Percentiles rank a stretch among this genome's conserved stretches.
These are phyloP conservation scores for Trichoderma erinaceum DNA, from an alignment of 495 filamentous ascomycete genomes.

Conservation along the genomic window DNA sequence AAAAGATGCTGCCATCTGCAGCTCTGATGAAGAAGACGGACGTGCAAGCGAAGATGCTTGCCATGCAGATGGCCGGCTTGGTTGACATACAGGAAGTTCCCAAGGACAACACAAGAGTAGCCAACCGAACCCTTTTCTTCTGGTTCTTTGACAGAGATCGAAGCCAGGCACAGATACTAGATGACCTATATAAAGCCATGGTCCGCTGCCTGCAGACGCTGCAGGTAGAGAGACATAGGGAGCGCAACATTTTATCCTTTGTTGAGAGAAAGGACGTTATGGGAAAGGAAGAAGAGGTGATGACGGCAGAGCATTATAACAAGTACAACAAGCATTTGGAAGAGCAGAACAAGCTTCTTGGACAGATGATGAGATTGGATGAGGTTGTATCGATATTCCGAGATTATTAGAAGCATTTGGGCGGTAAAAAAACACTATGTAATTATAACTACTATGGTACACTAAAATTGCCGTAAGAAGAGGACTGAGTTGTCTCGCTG, in stretches of 20 bases:
- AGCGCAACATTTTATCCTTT: slow-evolving; percentile 63
- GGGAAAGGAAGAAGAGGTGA: slow-evolving; percentile 69
- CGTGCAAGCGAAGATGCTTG: slow-evolving; percentile 69
- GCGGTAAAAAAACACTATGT: not conserved
- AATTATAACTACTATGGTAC: not conserved
- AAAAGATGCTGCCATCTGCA: slow-evolving; percentile 70
- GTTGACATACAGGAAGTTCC: slow-evolving; percentile 90
- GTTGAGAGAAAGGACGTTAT: slow-evolving; percentile 76
- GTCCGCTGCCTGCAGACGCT: slow-evolving; percentile 73
- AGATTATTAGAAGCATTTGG: slow-evolving; percentile 46
- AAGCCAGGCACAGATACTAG: slow-evolving; percentile 56
- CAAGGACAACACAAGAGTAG: slow-evolving; percentile 67
- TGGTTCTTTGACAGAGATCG: slow-evolving; percentile 83
- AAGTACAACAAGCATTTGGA: slow-evolving; percentile 60
- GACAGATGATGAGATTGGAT: slow-evolving; percentile 73
- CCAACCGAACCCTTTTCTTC: slow-evolving; percentile 74
- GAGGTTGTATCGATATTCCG: slow-evolving; percentile 74
- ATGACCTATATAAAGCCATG: slow-evolving; percentile 84
- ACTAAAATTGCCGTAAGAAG: not conserved
- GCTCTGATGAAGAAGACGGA: slow-evolving; percentile 74
- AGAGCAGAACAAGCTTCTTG: slow-evolving; percentile 67
- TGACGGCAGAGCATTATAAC: slow-evolving; percentile 61
- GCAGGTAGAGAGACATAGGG: slow-evolving; percentile 60
- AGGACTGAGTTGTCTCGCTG: too few relatives aligned
- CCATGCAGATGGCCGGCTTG: slow-evolving; percentile 75